Conservation (phyloP, 2,329 filamentous ascomycete species). For the Botrytis deweyae region DNA sequence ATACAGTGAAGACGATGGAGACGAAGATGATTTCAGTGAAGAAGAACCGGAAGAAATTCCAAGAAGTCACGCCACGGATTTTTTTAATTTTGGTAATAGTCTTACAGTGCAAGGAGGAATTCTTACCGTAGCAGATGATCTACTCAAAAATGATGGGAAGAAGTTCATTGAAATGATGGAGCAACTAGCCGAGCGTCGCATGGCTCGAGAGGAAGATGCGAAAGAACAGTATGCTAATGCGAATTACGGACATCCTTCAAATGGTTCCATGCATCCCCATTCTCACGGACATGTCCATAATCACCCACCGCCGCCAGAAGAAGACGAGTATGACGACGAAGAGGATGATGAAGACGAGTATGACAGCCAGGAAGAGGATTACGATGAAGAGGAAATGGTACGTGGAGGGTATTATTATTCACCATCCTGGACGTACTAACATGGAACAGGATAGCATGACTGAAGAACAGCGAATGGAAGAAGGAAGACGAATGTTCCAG, state of each 20-base stretch:
- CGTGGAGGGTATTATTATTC: slow-evolving; percentile 35
- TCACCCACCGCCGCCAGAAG: slow-evolving; percentile 71
- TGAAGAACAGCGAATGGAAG: slow-evolving; percentile 98
- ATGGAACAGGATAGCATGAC: slow-evolving; percentile 82
- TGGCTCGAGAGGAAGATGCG: slow-evolving; percentile 94
- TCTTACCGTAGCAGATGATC: slow-evolving; percentile 95
- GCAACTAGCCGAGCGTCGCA: slow-evolving; percentile 92
- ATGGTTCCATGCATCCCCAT: slow-evolving; percentile 51
- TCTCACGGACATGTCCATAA: slow-evolving; percentile 50
- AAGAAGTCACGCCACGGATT: slow-evolving; percentile 72
- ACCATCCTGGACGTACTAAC: slow-evolving; percentile 42
- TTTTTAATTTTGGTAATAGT: slow-evolving; percentile 97
- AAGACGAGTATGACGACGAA: slow-evolving; percentile 66
- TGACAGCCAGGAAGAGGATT: slow-evolving; percentile 62
- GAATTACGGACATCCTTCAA: slow-evolving; percentile 54
- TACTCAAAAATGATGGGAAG: slow-evolving; percentile 97
- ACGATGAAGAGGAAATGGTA: slow-evolving; percentile 77
- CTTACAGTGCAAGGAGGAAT: slow-evolving; percentile 96
- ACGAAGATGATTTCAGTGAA: slow-evolving; percentile 68
- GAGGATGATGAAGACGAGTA: slow-evolving; percentile 61
- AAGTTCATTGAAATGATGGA: slow-evolving; percentile 99
- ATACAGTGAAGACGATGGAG: slow-evolving; percentile 49
- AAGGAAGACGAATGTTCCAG: slow-evolving; percentile 97
- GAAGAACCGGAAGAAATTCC: slow-evolving; percentile 64
- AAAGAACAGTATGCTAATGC: slow-evolving; percentile 62